phyloP scores from a whole-genome alignment of 345 rosid species.

The Draba incana region DNA sequence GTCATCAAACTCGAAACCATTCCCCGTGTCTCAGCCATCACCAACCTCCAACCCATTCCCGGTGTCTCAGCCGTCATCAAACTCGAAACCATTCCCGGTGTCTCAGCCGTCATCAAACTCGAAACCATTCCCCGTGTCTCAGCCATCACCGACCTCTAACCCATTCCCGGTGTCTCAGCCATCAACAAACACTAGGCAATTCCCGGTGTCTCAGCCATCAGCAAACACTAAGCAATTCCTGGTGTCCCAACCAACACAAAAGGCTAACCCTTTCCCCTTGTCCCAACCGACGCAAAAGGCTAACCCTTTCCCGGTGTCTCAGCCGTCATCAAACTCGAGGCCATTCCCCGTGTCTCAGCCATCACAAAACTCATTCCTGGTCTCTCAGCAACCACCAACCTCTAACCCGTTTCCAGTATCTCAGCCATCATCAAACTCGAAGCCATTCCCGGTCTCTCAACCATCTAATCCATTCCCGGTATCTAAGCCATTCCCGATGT shows the following conservation, averaged over 20 bases:
- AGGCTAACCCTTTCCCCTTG: not conserved
- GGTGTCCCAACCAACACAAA: not conserved
- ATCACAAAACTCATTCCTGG: not conserved
- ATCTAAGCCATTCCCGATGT: conserved; percentile 4
- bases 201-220: conserved; percentile 10
- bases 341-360: conserved; percentile 5
- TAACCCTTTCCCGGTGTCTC: conserved; percentile 5
- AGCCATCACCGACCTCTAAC: not conserved
- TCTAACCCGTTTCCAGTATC: conserved; percentile 14
- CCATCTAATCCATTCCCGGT: not conserved
- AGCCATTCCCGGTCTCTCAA: conserved; percentile 11
- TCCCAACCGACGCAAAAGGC: no score
- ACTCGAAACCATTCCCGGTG: conserved; percentile 1
- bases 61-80: not conserved
- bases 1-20: not conserved
- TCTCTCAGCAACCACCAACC: not conserved
- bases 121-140: not conserved
- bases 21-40: not conserved
- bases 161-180: conserved; percentile 19
- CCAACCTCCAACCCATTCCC: not conserved
- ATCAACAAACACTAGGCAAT: not conserved
- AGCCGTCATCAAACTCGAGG: not conserved
- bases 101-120: not conserved
- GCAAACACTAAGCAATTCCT: not conserved
- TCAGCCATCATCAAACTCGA: not conserved